These are phyloP conservation scores for Solanum aculeatissimum DNA, from an alignment of 305 asterid genomes.

Conservation along the genomic window DNA sequence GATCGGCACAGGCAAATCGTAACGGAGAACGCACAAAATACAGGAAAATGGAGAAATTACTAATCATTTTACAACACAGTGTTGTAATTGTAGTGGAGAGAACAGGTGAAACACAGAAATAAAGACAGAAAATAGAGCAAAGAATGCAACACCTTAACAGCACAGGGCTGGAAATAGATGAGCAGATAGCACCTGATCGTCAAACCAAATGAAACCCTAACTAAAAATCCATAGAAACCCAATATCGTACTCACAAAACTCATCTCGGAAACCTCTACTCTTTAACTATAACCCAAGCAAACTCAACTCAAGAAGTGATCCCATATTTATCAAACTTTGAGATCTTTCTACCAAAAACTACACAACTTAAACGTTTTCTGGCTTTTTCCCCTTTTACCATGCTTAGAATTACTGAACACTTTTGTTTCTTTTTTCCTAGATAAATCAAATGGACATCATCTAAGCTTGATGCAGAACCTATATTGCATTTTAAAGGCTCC, in stretches of 20 bases:
- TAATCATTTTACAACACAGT: background rate
- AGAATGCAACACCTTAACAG: constrained; percentile 54
- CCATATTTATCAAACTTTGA: background rate
- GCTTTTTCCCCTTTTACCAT: background rate
- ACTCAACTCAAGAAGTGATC: background rate
- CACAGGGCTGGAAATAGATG: constrained; percentile 76
- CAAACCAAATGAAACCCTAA: constrained; percentile 69
- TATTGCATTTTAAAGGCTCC: background rate
- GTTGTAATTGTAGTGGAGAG: too few species aligned
- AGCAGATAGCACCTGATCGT: constrained; percentile 62
- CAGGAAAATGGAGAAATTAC: background rate
- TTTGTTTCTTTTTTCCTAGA: background rate
- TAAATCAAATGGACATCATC: background rate
- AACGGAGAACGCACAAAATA: background rate
- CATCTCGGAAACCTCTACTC: constrained; percentile 22
- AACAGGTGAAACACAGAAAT: background rate
- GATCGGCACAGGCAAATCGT: background rate
- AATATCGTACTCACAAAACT: constrained; percentile 59
- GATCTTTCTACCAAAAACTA: background rate
- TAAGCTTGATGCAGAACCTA: background rate
- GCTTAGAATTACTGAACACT: background rate
- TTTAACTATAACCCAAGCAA: background rate
- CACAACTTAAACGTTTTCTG: background rate
- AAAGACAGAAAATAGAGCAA: background rate
- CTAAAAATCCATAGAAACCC: constrained; percentile 86